Evolutionary conservation across 2,329 filamentous ascomycete species (phyloP), one percentile per base, ranked within the genome.

Genomic region (Colletotrichum sp.): DNA sequence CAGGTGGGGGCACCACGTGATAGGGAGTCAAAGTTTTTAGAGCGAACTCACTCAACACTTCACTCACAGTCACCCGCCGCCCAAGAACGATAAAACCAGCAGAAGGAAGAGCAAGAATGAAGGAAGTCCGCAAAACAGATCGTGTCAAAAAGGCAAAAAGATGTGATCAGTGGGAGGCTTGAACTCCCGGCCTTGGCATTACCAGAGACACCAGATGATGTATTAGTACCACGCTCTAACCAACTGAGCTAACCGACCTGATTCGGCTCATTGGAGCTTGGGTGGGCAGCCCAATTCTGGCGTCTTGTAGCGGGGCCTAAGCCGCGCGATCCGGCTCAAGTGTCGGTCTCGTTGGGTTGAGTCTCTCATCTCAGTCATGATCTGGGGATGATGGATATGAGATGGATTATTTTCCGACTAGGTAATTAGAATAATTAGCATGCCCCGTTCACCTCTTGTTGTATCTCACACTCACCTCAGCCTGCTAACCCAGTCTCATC

Each of bases 191-290:
- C 72, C 72, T 75, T 75, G 72, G 72, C 72, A 75, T 75, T 57
- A 75, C 72, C 6, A 9, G 30, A 68, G 7, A 72, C 72, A 48
- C 26, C 24, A 4, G 55, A 3, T 75, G 48, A 44, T 36, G 72
- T 75, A 75, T 75, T 75, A 75, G 72, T 75, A 75, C 72, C 72
- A 75, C 72, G 72, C 72, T 75, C 72, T 75, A 75, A 75, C 72
- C 72, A 75, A 75, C 73, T 75, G 73, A 75, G 73, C 73, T 75
- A 75, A 75, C 73, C 73, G 73, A 75, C 73, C 73, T 6, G 24
- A 18, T 18, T 30, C 16, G 6, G 16, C 24, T 59, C 15, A 5
- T 18, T 32, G 1, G n/a, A 9, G 5, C 57, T 28, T 55, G 39
- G 1, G 6, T 0, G 1, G 3, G 1, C 1, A 5, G 1, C 2